These are phyloP conservation scores for Panaeolus cyanescens DNA, from an alignment of 768 basidiomycete species.

Conservation along the genomic window DNA sequence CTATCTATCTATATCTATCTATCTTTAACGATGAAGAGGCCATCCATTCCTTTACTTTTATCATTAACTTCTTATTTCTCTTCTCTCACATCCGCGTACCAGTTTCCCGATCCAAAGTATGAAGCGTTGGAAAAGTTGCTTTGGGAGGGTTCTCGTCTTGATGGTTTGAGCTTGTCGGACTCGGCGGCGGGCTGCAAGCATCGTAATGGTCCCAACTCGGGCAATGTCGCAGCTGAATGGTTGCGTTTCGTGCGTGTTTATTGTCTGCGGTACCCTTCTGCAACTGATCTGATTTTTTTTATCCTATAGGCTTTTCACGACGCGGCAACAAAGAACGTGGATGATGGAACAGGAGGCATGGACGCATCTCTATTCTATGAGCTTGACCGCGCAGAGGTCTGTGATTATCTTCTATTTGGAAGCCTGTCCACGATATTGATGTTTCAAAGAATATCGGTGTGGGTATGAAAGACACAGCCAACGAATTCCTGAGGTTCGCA, in stretches of 20 bases:
- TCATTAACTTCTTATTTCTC: neutral
- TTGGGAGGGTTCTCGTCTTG: conserved; percentile 7
- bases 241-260: conserved; percentile 33
- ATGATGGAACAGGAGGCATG: conserved; percentile 38
- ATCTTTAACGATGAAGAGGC: neutral
- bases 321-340: conserved; percentile 33
- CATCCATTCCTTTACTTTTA: neutral
- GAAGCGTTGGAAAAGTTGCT: conserved; percentile 16
- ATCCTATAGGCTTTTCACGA: conserved; percentile 38
- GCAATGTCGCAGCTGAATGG: conserved; percentile 36
- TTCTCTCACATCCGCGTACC: neutral
- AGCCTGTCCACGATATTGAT: neutral
- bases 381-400: conserved; percentile 31
- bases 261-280: neutral
- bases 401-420: neutral
- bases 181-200: neutral
- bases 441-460: conserved; percentile 34
- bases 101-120: conserved; percentile 12
- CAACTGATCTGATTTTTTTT: neutral
- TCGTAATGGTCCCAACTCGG: conserved; percentile 1
- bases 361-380: conserved; percentile 43
- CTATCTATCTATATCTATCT: too few relatives aligned
- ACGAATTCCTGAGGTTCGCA: conserved; percentile 31
- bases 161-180: conserved; percentile 4
- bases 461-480: conserved; percentile 33